These are phyloP conservation scores for Anethum foeniculum DNA, from an alignment of 140 eudicot species.

Conservation along the genomic window DNA sequence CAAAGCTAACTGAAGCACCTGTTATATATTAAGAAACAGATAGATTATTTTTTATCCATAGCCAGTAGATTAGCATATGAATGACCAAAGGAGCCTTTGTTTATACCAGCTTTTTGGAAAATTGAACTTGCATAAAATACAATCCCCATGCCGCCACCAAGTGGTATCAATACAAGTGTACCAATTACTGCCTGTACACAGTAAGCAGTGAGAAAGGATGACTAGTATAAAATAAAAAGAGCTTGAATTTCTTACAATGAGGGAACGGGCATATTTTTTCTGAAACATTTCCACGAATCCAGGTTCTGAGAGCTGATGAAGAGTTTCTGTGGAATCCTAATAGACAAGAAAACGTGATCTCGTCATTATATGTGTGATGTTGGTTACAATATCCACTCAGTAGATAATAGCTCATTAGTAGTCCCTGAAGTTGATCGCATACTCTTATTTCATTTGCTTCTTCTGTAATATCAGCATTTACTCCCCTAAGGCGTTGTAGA, in stretches of 20 bases:
- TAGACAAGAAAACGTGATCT: conserved; percentile 2
- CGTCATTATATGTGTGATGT: neutral
- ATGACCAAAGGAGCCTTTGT: neutral
- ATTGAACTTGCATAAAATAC: conserved; percentile 19
- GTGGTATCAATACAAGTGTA: neutral
- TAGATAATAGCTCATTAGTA: neutral
- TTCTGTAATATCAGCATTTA: conserved; percentile 13
- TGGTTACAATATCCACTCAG: too few species aligned
- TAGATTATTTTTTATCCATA: neutral
- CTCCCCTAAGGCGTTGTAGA: conserved; percentile 25
- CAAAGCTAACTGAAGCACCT: conserved; percentile 20
- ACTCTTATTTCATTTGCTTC: conserved; percentile 30
- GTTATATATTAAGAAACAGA: neutral
- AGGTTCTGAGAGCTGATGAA: conserved; percentile 11
- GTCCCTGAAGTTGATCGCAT: neutral
- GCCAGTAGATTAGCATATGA: neutral
- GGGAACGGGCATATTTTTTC: conserved; percentile 20
- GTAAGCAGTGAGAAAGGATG: too few species aligned
- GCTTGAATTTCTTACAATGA: conserved; percentile 19
- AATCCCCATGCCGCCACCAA: conserved; percentile 19
- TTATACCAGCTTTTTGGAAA: conserved; percentile 13
- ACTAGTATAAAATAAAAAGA: neutral
- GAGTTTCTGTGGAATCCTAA: conserved; percentile 20
- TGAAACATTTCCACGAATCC: conserved; percentile 16
- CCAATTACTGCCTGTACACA: conserved; percentile 20